These are phyloP conservation scores for Fusarium paranaense DNA, from an alignment of 2,329 filamentous ascomycete genomes.

Conservation along the genomic window DNA sequence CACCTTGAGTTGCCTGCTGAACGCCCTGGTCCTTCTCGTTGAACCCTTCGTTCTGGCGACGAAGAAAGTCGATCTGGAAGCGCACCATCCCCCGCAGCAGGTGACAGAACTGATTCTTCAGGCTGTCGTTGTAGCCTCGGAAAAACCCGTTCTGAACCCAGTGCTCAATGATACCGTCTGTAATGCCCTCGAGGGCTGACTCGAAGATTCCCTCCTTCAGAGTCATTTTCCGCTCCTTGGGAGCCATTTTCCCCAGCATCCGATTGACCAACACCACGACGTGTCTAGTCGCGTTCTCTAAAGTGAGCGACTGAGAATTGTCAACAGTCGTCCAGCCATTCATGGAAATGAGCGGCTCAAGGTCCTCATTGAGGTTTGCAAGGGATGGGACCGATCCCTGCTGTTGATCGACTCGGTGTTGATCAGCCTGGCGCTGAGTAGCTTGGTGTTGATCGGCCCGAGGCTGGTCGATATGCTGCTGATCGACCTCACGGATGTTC, in stretches of 20 bases:
- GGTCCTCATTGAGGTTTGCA: background rate
- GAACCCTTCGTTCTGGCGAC: background rate
- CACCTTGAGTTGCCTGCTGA: constrained; percentile 10
- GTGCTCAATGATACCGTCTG: constrained; percentile 41
- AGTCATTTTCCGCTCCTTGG: constrained; percentile 9
- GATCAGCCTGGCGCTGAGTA: too few species aligned
- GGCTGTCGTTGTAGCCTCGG: constrained; percentile 32
- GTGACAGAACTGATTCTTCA: constrained; percentile 35
- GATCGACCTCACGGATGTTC: background rate
- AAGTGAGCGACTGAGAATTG: background rate
- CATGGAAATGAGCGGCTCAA: constrained; percentile 18
- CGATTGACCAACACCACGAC: constrained; percentile 15
- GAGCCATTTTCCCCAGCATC: constrained; percentile 16
- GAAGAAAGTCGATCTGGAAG: background rate
- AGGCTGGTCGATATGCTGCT: background rate
- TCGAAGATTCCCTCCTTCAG: constrained; percentile 14
- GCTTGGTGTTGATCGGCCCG: background rate
- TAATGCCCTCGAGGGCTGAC: constrained; percentile 37
- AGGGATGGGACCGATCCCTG: constrained; percentile 7
- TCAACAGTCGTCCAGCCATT: constrained; percentile 10
- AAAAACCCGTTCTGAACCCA: constrained; percentile 44
- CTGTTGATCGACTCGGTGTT: background rate
- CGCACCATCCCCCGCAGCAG: constrained; percentile 36
- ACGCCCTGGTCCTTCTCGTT: background rate
- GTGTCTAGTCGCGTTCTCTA: background rate